Percentiles rank a stretch among this genome's conserved stretches.
Evolutionary conservation across 305 asterid species (phyloP).

Genomic region (Solanum hybrid): DNA sequence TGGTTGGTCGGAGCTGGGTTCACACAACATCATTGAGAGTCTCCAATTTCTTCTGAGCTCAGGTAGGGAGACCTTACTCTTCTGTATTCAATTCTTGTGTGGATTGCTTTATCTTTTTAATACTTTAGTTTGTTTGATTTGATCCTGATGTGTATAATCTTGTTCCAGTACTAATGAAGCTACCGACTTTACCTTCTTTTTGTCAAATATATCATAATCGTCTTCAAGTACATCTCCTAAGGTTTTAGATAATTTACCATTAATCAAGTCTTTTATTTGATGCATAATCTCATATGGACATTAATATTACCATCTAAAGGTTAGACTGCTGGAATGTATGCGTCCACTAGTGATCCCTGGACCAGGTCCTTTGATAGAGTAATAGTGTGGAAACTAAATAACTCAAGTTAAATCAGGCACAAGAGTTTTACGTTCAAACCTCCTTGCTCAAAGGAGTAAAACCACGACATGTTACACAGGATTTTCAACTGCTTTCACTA

Average conservation of each 20-base stretch:
- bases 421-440: too few relatives aligned
- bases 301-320: background rate
- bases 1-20: background rate
- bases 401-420: too few relatives aligned
- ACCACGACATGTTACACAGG: too few relatives aligned
- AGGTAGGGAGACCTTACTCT: background rate
- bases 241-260: background rate
- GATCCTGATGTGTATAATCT: background rate
- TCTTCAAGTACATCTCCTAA: background rate
- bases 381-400: too few relatives aligned
- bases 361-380: too few relatives aligned
- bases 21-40: background rate
- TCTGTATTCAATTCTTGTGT: background rate
- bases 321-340: background rate
- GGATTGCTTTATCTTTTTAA: background rate
- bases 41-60: background rate
- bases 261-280: background rate
- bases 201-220: background rate
- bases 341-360: too few relatives aligned
- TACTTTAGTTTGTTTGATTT: background rate
- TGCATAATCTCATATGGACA: too few relatives aligned
- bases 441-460: too few relatives aligned
- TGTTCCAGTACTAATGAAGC: background rate
- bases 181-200: background rate
- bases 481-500: too few relatives aligned